Conservation (phyloP, 768 basidiomycete genomes). For the Grammothele lineata region DNA sequence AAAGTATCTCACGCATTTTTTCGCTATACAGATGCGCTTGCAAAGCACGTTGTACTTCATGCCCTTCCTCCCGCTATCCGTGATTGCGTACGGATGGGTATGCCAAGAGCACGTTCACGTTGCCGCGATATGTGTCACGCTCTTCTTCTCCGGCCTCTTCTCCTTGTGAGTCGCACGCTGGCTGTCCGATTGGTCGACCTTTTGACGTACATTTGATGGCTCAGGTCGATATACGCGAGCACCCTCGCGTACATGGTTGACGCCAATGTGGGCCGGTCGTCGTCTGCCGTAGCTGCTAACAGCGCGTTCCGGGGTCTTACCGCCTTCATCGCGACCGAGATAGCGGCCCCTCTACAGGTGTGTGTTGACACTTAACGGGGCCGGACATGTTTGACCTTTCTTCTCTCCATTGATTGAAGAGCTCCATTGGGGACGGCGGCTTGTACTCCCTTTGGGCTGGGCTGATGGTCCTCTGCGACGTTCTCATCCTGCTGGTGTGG, state of each 20-base stretch:
- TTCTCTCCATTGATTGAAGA: constrained; percentile 29
- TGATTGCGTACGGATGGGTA: constrained; percentile 75
- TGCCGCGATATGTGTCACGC: constrained; percentile 61
- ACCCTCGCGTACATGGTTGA: constrained; percentile 86
- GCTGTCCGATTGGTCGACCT: background rate
- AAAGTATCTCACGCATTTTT: background rate
- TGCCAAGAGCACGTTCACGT: constrained; percentile 59
- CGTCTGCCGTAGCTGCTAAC: constrained; percentile 72
- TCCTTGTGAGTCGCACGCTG: constrained; percentile 49
- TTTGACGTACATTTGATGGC: too few species aligned
- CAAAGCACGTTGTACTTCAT: constrained; percentile 57
- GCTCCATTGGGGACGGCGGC: constrained; percentile 74
- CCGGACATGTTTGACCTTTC: background rate
- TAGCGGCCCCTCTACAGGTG: constrained; percentile 71
- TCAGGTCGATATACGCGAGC: constrained; percentile 57
- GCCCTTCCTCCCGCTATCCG: constrained; percentile 54
- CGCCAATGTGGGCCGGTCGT: constrained; percentile 76
- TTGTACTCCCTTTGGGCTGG: constrained; percentile 67
- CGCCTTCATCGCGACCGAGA: constrained; percentile 67
- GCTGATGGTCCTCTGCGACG: constrained; percentile 47
- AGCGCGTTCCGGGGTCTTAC: constrained; percentile 67
- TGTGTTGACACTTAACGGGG: background rate
- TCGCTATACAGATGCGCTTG: constrained; percentile 57
- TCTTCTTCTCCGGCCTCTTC: constrained; percentile 73
- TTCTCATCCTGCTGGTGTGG: constrained; percentile 56